Evolutionary conservation across 2,329 filamentous ascomycete species (phyloP).

Genomic region (Pyrenochaeta sp.): DNA sequence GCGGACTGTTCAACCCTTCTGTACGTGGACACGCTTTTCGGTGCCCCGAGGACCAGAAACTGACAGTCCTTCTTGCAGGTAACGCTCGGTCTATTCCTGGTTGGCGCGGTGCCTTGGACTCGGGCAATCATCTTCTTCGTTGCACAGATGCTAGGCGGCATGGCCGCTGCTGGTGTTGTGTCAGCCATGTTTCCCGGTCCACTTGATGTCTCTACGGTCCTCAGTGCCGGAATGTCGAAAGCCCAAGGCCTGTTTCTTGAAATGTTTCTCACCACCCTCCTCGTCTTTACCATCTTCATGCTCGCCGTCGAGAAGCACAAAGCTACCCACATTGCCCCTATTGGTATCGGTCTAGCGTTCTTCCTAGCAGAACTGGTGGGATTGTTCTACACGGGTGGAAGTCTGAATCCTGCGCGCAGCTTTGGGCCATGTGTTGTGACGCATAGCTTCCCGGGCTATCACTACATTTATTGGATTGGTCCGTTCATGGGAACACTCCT

Average conservation of each 20-base stretch:
- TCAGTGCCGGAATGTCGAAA: conserved; percentile 22
- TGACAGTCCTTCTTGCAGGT: conserved; percentile 16
- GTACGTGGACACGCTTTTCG: conserved; percentile 15
- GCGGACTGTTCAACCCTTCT: conserved; percentile 24
- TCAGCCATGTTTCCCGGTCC: conserved; percentile 32
- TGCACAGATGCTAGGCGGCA: conserved; percentile 30
- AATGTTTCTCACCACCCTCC: conserved; percentile 31
- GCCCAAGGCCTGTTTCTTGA: conserved; percentile 29
- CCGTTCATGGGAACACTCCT: conserved; percentile 50
- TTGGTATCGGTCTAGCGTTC: conserved; percentile 28
- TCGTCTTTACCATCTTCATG: conserved; percentile 36
- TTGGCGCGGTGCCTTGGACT: conserved; percentile 19
- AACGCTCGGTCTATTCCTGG: conserved; percentile 33
- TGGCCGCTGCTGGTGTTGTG: conserved; percentile 33
- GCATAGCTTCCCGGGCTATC: conserved; percentile 38
- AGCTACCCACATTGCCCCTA: conserved; percentile 30
- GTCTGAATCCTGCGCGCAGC: conserved; percentile 53
- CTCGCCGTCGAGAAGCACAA: conserved; percentile 41
- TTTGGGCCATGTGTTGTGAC: conserved; percentile 52
- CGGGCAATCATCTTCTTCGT: conserved; percentile 30
- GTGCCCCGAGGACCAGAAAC: background rate
- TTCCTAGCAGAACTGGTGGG: conserved; percentile 39
- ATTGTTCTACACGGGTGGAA: conserved; percentile 49
- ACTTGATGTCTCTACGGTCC: conserved; percentile 29
- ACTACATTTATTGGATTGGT: conserved; percentile 55